These are phyloP conservation scores for Paramecium bursaria DNA, from an alignment of 73 alveolate species.

Conservation along the genomic window DNA sequence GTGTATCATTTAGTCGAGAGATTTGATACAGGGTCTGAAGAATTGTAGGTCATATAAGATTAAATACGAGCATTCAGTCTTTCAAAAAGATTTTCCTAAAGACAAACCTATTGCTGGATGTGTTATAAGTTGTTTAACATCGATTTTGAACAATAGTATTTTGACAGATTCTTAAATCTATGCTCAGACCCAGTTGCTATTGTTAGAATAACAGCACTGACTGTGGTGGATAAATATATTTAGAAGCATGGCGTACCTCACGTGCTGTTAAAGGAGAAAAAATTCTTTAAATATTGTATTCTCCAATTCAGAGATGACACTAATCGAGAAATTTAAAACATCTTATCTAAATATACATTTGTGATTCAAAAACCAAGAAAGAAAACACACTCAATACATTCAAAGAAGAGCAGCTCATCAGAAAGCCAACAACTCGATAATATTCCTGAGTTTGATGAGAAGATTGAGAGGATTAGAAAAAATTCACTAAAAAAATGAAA, in stretches of 20 bases:
- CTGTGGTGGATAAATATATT: conserved; percentile 33
- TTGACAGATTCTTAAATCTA: conserved; percentile 29
- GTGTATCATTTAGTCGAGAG: conserved; percentile 15
- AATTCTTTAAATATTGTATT: conserved; percentile 8
- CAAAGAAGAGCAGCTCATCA: conserved; percentile 42
- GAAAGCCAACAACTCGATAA: conserved; percentile 6
- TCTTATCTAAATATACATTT: conserved; percentile 17
- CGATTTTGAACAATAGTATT: conserved; percentile 5
- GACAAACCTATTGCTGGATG: conserved; percentile 70
- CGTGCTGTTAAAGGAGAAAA: conserved; percentile 25
- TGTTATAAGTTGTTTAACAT: conserved; percentile 32
- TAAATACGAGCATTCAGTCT: conserved; percentile 61
- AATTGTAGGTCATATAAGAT: conserved; percentile 49
- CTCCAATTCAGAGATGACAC: conserved; percentile 22
- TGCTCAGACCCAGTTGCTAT: conserved; percentile 38
- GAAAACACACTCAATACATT: conserved; percentile 1
- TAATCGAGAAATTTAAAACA: conserved; percentile 5
- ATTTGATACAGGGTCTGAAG: conserved; percentile 33
- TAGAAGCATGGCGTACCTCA: conserved; percentile 26
- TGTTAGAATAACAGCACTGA: conserved; percentile 27
- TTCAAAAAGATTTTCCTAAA: conserved; percentile 58
- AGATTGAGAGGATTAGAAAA: conserved; percentile 31
- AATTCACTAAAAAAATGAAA: conserved; percentile 11
- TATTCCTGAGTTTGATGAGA: conserved; percentile 41
- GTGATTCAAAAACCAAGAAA: conserved; percentile 20